Percentiles rank a stretch among this genome's conserved stretches.
These are phyloP conservation scores for Clathrus columnatus DNA, from an alignment of 768 basidiomycete species.

Conservation along the genomic window DNA sequence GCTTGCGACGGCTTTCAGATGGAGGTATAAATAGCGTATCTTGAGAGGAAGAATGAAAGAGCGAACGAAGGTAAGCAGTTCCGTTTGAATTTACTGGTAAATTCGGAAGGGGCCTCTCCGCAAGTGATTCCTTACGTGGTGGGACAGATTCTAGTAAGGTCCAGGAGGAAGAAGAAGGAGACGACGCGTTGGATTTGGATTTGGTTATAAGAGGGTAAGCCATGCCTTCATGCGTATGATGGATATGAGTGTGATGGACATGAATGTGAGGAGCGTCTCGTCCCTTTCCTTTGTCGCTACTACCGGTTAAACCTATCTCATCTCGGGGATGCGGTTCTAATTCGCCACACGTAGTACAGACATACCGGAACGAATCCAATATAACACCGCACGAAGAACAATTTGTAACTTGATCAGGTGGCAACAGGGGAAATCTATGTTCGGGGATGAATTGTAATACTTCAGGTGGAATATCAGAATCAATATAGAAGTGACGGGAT, in stretches of 20 bases:
- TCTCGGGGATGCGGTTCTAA: conserved; percentile 37
- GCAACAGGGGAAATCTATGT: conserved; percentile 35
- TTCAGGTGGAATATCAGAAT: conserved; percentile 39
- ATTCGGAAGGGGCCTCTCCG: neutral
- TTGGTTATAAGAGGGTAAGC: conserved; percentile 30
- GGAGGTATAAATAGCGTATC: conserved; percentile 16
- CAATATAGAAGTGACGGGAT: conserved; percentile 16
- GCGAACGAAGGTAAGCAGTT: conserved; percentile 10
- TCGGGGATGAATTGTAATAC: conserved; percentile 35
- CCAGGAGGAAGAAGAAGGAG: conserved; percentile 20
- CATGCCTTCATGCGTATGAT: conserved; percentile 16
- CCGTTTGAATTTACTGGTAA: conserved; percentile 9
- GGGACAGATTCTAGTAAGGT: conserved; percentile 1
- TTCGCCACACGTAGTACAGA: conserved; percentile 83
- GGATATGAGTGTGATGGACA: neutral
- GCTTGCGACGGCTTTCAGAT: neutral
- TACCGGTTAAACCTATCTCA: conserved; percentile 9
- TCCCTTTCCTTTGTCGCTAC: conserved; percentile 45
- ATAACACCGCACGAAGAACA: conserved; percentile 75
- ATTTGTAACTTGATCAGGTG: conserved; percentile 56
- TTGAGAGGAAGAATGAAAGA: conserved; percentile 11
- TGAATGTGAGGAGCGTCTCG: neutral
- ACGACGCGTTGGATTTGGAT: conserved; percentile 21
- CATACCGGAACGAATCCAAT: conserved; percentile 79
- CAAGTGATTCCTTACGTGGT: conserved; percentile 6